Evolutionary conservation across 129 eudicot species (phyloP).

Genomic region (Erigeron canadensis): DNA sequence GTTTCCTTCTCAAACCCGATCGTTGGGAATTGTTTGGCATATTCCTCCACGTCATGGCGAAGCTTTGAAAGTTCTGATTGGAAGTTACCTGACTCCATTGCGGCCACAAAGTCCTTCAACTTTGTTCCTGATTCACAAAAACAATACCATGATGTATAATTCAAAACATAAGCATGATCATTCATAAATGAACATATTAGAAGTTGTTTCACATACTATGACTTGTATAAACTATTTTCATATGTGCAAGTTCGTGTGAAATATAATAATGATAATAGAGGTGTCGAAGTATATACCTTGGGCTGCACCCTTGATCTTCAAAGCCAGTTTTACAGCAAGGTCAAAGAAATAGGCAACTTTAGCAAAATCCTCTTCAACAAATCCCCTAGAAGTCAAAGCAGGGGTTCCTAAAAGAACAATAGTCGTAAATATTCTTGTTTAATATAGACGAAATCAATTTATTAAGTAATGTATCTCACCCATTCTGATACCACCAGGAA

Average conservation of each 20-base stretch:
- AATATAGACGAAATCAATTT: neutral
- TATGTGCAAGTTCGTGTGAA: neutral
- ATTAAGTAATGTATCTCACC: slow-evolving; percentile 38
- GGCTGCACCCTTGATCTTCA: slow-evolving; percentile 74
- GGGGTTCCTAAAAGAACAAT: slow-evolving; percentile 69
- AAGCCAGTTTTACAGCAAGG: slow-evolving; percentile 79
- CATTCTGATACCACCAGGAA: slow-evolving; percentile 99
- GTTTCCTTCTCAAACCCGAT: slow-evolving; percentile 95
- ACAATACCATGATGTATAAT: slow-evolving; percentile 1
- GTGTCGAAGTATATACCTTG: slow-evolving; percentile 54
- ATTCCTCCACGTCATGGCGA: slow-evolving; percentile 89
- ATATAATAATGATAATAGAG: neutral
- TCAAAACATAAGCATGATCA: neutral
- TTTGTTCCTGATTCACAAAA: slow-evolving; percentile 69
- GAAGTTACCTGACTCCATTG: slow-evolving; percentile 57
- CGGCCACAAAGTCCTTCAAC: slow-evolving; percentile 88
- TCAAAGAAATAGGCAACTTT: slow-evolving; percentile 96
- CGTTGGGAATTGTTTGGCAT: slow-evolving; percentile 95
- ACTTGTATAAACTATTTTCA: neutral
- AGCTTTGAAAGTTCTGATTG: slow-evolving; percentile 81
- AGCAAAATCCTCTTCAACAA: slow-evolving; percentile 90
- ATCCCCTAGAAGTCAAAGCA: slow-evolving; percentile 98
- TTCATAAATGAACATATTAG: neutral
- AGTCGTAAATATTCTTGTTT: neutral
- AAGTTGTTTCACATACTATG: neutral